Conservation (phyloP, 2,329 filamentous ascomycete genomes). For the Aureobasidium zeae region DNA sequence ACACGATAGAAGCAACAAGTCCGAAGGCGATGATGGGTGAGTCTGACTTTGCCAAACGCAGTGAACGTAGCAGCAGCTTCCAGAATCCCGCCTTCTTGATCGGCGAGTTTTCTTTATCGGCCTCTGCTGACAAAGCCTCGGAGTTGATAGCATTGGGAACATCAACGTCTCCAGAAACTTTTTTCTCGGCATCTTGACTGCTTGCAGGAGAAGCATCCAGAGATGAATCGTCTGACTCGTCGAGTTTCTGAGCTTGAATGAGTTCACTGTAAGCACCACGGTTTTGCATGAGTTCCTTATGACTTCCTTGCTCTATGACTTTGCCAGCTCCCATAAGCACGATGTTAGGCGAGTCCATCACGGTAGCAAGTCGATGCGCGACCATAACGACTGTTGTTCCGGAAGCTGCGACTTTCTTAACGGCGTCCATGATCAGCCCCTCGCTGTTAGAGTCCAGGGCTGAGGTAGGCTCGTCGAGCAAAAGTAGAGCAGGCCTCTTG, state of each 20-base stretch:
- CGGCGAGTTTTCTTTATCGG: slow-evolving; percentile 25
- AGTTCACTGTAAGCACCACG: slow-evolving; percentile 17
- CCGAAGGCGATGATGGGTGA: slow-evolving; percentile 33
- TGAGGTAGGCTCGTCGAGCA: slow-evolving; percentile 40
- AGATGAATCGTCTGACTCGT: slow-evolving; percentile 3
- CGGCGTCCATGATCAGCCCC: slow-evolving; percentile 34
- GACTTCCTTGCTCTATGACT: slow-evolving; percentile 54
- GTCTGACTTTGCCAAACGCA: slow-evolving; percentile 31
- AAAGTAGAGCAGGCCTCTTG: slow-evolving; percentile 36
- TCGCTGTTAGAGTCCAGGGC: slow-evolving; percentile 39
- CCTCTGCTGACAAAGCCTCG: slow-evolving; percentile 25
- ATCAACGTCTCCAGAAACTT: slow-evolving; percentile 37
- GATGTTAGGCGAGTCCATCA: slow-evolving; percentile 71
- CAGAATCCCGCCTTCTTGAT: slow-evolving; percentile 9
- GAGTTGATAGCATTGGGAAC: slow-evolving; percentile 28
- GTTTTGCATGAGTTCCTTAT: slow-evolving; percentile 40
- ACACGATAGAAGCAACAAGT: slow-evolving; percentile 37
- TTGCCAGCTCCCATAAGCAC: slow-evolving; percentile 63
- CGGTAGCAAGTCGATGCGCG: slow-evolving; percentile 66
- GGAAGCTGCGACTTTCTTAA: slow-evolving; percentile 32
- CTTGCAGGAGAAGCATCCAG: not conserved
- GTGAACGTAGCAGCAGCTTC: slow-evolving; percentile 12
- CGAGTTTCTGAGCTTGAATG: slow-evolving; percentile 16
- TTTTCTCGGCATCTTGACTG: slow-evolving; percentile 50
- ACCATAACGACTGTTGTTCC: slow-evolving; percentile 60